Evolutionary conservation across 768 basidiomycete species (phyloP).

Genomic region (Clitopilus passeckerianus): DNA sequence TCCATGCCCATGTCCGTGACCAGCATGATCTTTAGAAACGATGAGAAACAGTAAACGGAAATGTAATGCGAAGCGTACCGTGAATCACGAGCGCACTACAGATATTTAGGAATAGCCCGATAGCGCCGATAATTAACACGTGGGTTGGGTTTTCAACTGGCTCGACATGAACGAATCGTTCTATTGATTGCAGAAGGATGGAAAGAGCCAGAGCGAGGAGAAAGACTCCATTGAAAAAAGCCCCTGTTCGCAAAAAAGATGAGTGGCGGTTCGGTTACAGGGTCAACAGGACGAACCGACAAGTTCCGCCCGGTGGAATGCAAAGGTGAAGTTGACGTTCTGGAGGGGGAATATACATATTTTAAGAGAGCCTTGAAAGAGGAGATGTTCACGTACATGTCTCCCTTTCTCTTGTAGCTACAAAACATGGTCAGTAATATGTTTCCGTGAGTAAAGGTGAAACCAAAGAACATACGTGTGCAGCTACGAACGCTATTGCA

Average conservation of each 20-base stretch:
- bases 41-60: neutral
- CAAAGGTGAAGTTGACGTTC: slow-evolving; percentile 48
- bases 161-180: slow-evolving; percentile 47
- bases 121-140: slow-evolving; percentile 43
- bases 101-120: slow-evolving; percentile 44
- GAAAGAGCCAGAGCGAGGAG: slow-evolving; percentile 48
- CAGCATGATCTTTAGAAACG: slow-evolving; percentile 12
- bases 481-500: slow-evolving; percentile 40
- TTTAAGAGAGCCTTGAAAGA: neutral
- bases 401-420: slow-evolving; percentile 40
- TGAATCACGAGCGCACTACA: slow-evolving; percentile 45
- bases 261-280: neutral
- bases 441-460: neutral
- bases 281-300: slow-evolving; percentile 33
- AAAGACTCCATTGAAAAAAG: slow-evolving; percentile 52
- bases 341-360: slow-evolving; percentile 14
- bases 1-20: slow-evolving; percentile 39
- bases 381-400: slow-evolving; percentile 25
- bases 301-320: slow-evolving; percentile 51
- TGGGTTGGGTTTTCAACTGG: slow-evolving; percentile 35
- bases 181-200: slow-evolving; percentile 45
- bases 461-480: slow-evolving; percentile 28
- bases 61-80: slow-evolving; percentile 20
- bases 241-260: slow-evolving; percentile 25
- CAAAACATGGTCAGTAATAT: neutral